Evolutionary conservation across 2,329 filamentous ascomycete genomes (phyloP).

Genomic region (Fusarium cyanostomum): DNA sequence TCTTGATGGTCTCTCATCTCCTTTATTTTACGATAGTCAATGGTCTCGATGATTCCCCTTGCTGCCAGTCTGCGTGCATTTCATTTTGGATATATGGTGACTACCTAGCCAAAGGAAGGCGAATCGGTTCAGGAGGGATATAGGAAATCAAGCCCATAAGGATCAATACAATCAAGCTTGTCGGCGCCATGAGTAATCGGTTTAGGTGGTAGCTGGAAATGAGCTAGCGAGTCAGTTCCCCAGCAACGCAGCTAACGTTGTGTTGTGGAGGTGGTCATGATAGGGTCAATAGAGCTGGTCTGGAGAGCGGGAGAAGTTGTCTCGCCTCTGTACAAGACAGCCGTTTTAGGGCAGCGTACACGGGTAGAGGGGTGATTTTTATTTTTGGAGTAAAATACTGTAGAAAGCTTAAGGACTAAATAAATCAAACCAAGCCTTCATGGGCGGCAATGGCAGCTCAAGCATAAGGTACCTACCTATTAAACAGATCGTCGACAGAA

Average conservation of each 20-base stretch:
- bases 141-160: not conserved
- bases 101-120: not conserved
- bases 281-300: not conserved
- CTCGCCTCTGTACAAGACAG: not conserved
- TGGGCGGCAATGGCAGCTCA: too few relatives aligned
- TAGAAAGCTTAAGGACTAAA: too few relatives aligned
- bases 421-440: too few relatives aligned
- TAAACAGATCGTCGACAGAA: too few relatives aligned
- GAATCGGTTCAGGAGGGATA: slow-evolving; percentile 8
- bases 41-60: slow-evolving; percentile 28
- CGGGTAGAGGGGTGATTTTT: too few relatives aligned
- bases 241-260: slow-evolving; percentile 19
- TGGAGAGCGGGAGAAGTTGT: not conserved
- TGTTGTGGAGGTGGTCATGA: not conserved
- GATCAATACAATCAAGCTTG: slow-evolving; percentile 5
- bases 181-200: not conserved
- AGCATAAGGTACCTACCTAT: too few relatives aligned
- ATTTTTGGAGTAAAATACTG: too few relatives aligned
- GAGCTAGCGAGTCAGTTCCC: slow-evolving; percentile 7
- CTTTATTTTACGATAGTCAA: slow-evolving; percentile 36
- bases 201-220: slow-evolving; percentile 5
- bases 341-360: not conserved
- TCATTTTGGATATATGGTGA: not conserved
- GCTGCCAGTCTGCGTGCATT: slow-evolving; percentile 14
- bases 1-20: slow-evolving; percentile 14